phyloP scores from a whole-genome alignment of 1,284 basidiomycete genomes.

The Cerrena zonata region DNA sequence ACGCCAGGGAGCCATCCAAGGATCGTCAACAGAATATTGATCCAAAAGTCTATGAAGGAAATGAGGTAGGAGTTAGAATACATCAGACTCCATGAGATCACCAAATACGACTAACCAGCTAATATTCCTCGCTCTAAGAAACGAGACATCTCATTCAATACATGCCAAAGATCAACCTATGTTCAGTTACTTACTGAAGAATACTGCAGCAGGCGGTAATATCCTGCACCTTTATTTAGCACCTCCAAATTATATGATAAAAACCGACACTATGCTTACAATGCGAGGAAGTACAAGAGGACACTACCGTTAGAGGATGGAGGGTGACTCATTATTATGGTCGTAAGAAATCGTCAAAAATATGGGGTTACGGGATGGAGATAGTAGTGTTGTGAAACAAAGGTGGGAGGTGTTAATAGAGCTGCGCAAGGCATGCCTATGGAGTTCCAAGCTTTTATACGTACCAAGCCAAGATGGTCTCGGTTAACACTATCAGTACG shows the following conservation, averaged over 20 bases:
- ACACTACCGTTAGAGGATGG: conserved; percentile 30
- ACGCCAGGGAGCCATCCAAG: conserved; percentile 57
- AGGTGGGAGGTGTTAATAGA: too few species aligned
- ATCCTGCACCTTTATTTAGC: conserved; percentile 30
- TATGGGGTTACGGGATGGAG: too few species aligned
- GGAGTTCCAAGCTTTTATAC: too few species aligned
- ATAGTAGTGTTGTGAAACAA: too few species aligned
- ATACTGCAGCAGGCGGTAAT: conserved; percentile 47
- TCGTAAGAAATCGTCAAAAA: too few species aligned
- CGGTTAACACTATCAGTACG: too few species aligned
- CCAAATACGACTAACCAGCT: conserved; percentile 27
- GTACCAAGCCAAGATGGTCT: too few species aligned
- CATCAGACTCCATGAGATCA: background rate
- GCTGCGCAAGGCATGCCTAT: too few species aligned
- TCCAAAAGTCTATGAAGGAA: conserved; percentile 41
- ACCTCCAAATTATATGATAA: too few species aligned
- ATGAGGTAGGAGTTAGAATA: background rate
- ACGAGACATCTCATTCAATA: background rate
- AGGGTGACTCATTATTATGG: too few species aligned
- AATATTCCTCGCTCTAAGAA: conserved; percentile 35
- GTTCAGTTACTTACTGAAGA: conserved; percentile 38
- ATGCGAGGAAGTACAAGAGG: conserved; percentile 43
- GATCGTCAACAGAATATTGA: conserved; percentile 49
- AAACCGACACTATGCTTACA: conserved; percentile 37
- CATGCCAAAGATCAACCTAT: background rate